Evolutionary conservation across 805 yeast genomes (phyloP), one percentile per base, ranked within the genome.

Genomic region (Teunomyces barrocoloradensis): DNA sequence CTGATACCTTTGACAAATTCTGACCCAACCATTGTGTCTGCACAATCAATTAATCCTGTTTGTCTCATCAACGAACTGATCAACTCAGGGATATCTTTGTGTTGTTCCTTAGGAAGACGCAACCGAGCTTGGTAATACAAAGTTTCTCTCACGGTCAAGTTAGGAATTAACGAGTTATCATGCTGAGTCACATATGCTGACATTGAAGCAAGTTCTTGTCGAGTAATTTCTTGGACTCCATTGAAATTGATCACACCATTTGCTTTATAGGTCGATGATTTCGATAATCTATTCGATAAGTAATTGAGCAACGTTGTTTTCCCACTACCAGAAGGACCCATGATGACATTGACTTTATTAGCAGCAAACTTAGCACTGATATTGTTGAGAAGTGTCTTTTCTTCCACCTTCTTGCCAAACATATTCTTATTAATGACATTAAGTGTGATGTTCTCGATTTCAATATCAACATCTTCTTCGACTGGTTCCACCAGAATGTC

Each of bases 311-410:
- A 60, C 0, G 91, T 80, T 0, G 89, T 82, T 57, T 86, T 86
- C 7, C 92, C 94, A 0, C 87, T 81, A 0, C 92, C 92, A 0
- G 90, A 85, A 0, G 92, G 91, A 0, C 94, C 94, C 83, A 86
- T 79, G 38, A 86, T 84, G 4, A 84, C 88, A 58, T 84, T 86
- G 7, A 87, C 68, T 36, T 78, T 71, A 12, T 84, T 81, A 2
- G 82, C 73, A 25, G 66, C 64, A 56, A 85, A 83, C 5, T 55
- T 51, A 0, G 85, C 88, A 45, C 69, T 63, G 11, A 87, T 67
- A 13, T 73, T 61, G 36, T 73, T 58, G 34, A 84, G 55, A 12
- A 61, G 46, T 1, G 42, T 38, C 27, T 59, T 51, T 11, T 48
- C 47, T 10, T 17, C 42, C n/a, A n/a, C n/a, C 20, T 7, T 37